Evolutionary conservation across 2,329 filamentous ascomycete genomes (phyloP).

Genomic region (Penicillium capsulatum): DNA sequence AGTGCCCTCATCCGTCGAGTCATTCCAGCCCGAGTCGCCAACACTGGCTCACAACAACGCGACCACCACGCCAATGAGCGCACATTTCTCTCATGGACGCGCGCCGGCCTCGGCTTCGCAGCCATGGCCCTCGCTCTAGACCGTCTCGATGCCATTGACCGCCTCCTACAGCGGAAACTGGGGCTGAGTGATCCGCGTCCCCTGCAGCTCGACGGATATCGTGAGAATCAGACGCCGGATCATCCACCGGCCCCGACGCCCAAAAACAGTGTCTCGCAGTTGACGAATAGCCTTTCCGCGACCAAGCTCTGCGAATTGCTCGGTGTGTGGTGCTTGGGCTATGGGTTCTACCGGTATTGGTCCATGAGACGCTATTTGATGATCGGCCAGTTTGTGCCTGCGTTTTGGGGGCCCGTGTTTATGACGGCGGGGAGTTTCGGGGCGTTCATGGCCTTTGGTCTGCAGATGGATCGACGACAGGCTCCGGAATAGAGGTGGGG

Average conservation of each 20-base stretch:
- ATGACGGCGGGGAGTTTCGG: constrained; percentile 24
- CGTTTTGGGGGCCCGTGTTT: constrained; percentile 29
- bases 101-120: constrained; percentile 31
- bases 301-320: constrained; percentile 23
- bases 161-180: constrained; percentile 18
- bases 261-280: neutral
- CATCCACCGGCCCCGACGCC: no score
- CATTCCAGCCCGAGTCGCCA: constrained; percentile 24
- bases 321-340: constrained; percentile 28
- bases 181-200: constrained; percentile 1
- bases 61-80: constrained; percentile 35
- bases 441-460: constrained; percentile 15
- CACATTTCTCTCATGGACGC: constrained; percentile 34
- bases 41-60: constrained; percentile 30
- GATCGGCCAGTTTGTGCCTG: constrained; percentile 26
- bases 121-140: constrained; percentile 30
- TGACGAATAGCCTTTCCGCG: constrained; percentile 9
- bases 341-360: constrained; percentile 27
- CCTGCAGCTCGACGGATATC: no score
- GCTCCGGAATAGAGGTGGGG: neutral
- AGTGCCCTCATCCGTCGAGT: constrained; percentile 21
- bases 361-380: constrained; percentile 25
- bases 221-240: no score
- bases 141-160: constrained; percentile 27
- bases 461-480: constrained; percentile 13